Percentiles rank a stretch among this genome's conserved stretches.
phyloP scores from a whole-genome alignment of 176 grass and related monocot genomes.

The Eragrostis curvula region DNA sequence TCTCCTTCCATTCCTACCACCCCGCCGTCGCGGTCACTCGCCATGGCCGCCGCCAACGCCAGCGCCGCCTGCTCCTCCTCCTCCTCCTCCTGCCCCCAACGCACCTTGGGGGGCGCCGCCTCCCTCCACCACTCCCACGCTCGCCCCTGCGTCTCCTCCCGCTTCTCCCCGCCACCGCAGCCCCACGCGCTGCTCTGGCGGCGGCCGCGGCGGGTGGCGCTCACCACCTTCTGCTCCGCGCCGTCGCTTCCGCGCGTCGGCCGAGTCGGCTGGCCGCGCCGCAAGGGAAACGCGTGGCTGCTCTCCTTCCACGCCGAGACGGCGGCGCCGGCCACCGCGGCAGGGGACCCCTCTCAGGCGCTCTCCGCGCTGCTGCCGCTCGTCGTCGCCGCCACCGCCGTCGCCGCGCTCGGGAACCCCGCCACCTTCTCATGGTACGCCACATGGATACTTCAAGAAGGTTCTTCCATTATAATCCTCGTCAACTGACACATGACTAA shows the following conservation, averaged over 20 bases:
- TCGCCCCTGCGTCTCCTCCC: background rate
- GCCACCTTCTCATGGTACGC: constrained; percentile 77
- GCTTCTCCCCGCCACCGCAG: constrained; percentile 3
- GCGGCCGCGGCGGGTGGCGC: constrained; percentile 18
- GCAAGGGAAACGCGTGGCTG: constrained; percentile 57
- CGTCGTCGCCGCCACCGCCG: constrained; percentile 74
- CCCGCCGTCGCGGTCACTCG: constrained; percentile 7
- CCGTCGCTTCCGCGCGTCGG: constrained; percentile 51
- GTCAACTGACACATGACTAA: constrained; percentile 3
- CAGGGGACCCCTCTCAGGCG: constrained; percentile 56
- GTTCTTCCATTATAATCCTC: constrained; percentile 26
- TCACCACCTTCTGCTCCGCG: constrained; percentile 57
- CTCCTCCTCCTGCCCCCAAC: background rate
- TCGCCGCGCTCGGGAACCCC: constrained; percentile 74
- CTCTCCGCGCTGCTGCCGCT: constrained; percentile 77
- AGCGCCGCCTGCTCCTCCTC: background rate
- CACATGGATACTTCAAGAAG: constrained; percentile 25
- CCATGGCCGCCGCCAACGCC: constrained; percentile 5
- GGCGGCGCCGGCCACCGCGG: constrained; percentile 10
- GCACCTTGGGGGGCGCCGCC: background rate
- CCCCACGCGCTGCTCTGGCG: constrained; percentile 27
- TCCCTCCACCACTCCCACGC: background rate
- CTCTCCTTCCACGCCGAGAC: constrained; percentile 52
- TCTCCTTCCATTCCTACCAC: background rate
- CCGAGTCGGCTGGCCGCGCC: constrained; percentile 59